A percentile compares a stretch with the other conserved stretches of the same genome.
These are phyloP conservation scores for Solanum chacoense DNA, from an alignment of 305 asterid species.

Conservation along the genomic window DNA sequence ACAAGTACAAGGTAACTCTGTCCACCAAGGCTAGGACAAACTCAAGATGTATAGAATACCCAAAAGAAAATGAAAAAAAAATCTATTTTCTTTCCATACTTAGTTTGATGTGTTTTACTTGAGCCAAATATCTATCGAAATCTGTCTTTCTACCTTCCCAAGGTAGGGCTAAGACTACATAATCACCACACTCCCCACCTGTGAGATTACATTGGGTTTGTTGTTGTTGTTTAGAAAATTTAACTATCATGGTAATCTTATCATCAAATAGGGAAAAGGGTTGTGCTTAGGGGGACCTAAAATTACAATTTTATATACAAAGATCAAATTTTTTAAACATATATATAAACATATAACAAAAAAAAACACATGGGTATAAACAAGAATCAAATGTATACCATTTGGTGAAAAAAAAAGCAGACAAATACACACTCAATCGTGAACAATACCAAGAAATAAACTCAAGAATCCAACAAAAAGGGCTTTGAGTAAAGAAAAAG, in stretches of 20 bases:
- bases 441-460: not conserved
- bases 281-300: not conserved
- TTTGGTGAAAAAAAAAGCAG: fast-evolving
- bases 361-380: not conserved
- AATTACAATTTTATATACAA: not conserved
- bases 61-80: not conserved
- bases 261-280: not conserved
- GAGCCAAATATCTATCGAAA: not conserved
- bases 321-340: not conserved
- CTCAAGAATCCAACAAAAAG: not conserved
- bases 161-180: not conserved
- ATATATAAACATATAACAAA: not conserved
- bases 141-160: not conserved
- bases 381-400: not conserved
- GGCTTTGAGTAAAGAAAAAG: not conserved
- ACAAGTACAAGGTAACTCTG: not conserved
- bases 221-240: not conserved
- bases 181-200: not conserved
- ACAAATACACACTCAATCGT: not conserved
- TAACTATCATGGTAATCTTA: not conserved
- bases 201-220: not conserved
- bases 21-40: not conserved
- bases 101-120: not conserved
- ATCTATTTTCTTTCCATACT: not conserved
- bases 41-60: not conserved